Evolutionary conservation across 495 filamentous ascomycete genomes (phyloP), one percentile per base, ranked within the genome.

Genomic region (Penicillium canescens): DNA sequence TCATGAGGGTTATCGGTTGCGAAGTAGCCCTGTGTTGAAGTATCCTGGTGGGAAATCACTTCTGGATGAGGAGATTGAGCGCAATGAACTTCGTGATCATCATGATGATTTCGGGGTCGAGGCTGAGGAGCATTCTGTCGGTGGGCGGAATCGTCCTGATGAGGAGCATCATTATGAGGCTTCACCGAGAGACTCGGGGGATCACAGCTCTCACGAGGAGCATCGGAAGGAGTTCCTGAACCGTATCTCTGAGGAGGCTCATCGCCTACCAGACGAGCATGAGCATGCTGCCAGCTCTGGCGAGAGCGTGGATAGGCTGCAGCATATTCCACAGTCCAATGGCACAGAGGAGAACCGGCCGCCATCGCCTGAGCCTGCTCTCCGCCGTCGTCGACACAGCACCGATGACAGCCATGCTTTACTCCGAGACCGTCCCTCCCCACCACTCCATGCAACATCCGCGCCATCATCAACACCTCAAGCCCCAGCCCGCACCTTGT

Each of bases 31-130:
- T 2, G 84, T 93, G 31, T 68, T 98, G 51, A 96, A 96, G 70
- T 93, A 86, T 45, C 90, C 93, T 1, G 95, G 95, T 6, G 95
- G 93, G 0, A 96, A 94, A 72, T 89, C 90, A 2, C 78, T 97
- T 13, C 70, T 99, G 46, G 94, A 99, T 68, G 90, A 97, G 62
- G 91, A 96, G 71, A 98, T 99, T 67, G 94, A 99, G 66, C 80
- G 92, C 24, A 96, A 91, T 66, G 94, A 99, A 71, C 78, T 80
- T 54, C 79, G 90, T 45, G 90, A 96, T 73, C 89, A 97, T 63
- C 88, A 92, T 57, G 93, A 96, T 65, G 92, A 92, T 6, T 96
- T 89, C 67, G 84, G 89, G 54, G 86, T 81, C 18, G 86, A 86
- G 47, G 60, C 65, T 28, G 73, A 75, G 52, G 77, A 73, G 60